Percentiles rank a stretch among this genome's conserved stretches.
Evolutionary conservation across 164 flowering plant genomes (phyloP).

Genomic region (Stephania cephalantha): DNA sequence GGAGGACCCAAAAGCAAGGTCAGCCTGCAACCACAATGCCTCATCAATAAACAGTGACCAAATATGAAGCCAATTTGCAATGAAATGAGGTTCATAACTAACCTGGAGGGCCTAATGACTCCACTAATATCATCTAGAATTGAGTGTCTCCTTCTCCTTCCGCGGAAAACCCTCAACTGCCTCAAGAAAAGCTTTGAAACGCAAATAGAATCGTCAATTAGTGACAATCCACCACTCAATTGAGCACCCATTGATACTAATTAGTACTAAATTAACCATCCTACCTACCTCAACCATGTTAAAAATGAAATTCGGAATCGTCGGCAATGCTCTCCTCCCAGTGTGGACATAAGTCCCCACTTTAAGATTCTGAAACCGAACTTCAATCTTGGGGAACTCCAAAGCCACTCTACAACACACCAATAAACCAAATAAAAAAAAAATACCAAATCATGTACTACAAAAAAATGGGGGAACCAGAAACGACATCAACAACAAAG

Average conservation of each 20-base stretch:
- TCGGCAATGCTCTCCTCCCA: slow-evolving; percentile 94
- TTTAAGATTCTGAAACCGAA: slow-evolving; percentile 63
- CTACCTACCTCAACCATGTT: slow-evolving; percentile 83
- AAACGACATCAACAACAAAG: background rate
- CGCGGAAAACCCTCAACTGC: slow-evolving; percentile 47
- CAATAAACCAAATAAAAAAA: background rate
- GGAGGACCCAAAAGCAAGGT: slow-evolving; percentile 96
- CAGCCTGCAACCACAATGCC: slow-evolving; percentile 37
- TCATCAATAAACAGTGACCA: slow-evolving; percentile 9
- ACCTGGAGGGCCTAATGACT: slow-evolving; percentile 90
- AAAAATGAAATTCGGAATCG: slow-evolving; percentile 78
- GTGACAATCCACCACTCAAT: background rate
- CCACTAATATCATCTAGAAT: slow-evolving; percentile 74
- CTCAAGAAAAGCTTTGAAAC: slow-evolving; percentile 60
- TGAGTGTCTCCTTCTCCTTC: slow-evolving; percentile 49
- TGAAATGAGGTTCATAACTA: background rate
- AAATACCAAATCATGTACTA: background rate
- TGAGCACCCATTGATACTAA: background rate
- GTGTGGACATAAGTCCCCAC: slow-evolving; percentile 71
- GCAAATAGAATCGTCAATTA: slow-evolving; percentile 1
- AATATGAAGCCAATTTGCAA: background rate
- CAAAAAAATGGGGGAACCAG: background rate
- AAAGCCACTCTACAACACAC: slow-evolving; percentile 60
- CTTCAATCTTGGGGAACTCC: slow-evolving; percentile 86
- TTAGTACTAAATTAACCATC: background rate